A percentile compares a stretch with the other conserved stretches of the same genome.
Evolutionary conservation across 306 rosid species (phyloP).

Genomic region (Lathyrus aphaca): DNA sequence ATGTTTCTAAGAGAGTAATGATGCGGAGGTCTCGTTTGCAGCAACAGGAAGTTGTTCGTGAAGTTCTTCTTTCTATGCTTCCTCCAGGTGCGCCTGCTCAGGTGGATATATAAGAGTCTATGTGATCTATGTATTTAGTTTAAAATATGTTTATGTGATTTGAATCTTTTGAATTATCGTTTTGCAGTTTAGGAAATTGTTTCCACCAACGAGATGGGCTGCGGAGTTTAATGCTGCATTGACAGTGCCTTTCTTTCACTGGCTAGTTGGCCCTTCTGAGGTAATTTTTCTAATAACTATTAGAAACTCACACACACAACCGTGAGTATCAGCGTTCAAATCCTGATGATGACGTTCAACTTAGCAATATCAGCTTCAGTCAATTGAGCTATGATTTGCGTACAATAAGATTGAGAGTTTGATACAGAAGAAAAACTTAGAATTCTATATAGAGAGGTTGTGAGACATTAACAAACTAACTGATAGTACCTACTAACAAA

Average conservation of each 20-base stretch:
- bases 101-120: slow-evolving; percentile 43
- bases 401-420: no score
- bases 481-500: no score
- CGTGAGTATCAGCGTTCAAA: no score
- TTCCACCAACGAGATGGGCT: slow-evolving; percentile 98
- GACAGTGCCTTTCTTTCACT: slow-evolving; percentile 91
- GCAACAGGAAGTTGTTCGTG: slow-evolving; percentile 84
- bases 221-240: slow-evolving; percentile 92
- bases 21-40: slow-evolving; percentile 76
- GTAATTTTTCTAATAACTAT: slow-evolving; percentile 37
- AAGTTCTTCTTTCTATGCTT: slow-evolving; percentile 90
- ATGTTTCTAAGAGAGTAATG: slow-evolving; percentile 82
- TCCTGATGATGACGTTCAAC: no score
- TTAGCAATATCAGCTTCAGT: no score
- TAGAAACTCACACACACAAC: no score
- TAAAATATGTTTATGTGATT: not conserved
- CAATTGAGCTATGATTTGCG: no score
- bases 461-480: no score
- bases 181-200: slow-evolving; percentile 84
- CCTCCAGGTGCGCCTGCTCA: slow-evolving; percentile 99
- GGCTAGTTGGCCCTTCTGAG: slow-evolving; percentile 98
- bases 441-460: no score
- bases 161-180: not conserved
- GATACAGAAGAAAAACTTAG: no score
- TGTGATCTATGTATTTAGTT: not conserved